Base-by-base conservation (phyloP, 495 filamentous ascomycete species). In the Lasiosphaeria hispida region DNA sequence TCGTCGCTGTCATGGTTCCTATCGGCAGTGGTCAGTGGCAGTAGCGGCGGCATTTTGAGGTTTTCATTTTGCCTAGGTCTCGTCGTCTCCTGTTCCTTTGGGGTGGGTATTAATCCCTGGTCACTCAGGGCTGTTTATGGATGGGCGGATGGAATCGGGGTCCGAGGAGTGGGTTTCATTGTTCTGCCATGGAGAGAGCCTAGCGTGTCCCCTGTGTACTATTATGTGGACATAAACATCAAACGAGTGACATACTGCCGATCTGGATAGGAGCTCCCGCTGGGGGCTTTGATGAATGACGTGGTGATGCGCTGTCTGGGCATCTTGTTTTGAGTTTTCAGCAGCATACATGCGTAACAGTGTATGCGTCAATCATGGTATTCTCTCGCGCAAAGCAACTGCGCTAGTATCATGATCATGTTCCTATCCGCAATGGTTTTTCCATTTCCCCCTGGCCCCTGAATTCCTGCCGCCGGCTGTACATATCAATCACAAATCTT, bases 401-500 rank as follows among this genome's bases (percentile, higher is more conserved):
- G 23, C 23, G 23, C 23, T 5, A 30, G 23, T 30, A 30, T 30
- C 5, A 30, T 30, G 23, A 30, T 30, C 23, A 5, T 30, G 23
- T 30, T 19, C n/a, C 55, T 33, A 18, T 19, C 17, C n/a, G 10
- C 43, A 45, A 45, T 11, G 18, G 15, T 11, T 7, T 23, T 7
- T 13, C 8, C 17, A 23, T 5, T 1, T 18, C 6, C 19, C 17
- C 34, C 11, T 15, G 30, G 13, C 42, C 17, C 7, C n/a, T 9
- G 38, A n/a, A n/a, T n/a, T n/a, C 5, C 23, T n/a, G n/a, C 23
- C 23, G 2, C 23, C 5, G 23, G 23, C 5, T 30, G 23, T 30
- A 3, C 9, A 8, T 45, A 7, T 61, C 55, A 63, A 37, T 3
- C 11, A 34, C 33, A 53, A 44, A 88, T 85, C 45, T 70, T 78